Evolutionary conservation across 1,284 basidiomycete species (phyloP), one percentile per base, ranked within the genome.

Genomic region (Thelephora terrestris): DNA sequence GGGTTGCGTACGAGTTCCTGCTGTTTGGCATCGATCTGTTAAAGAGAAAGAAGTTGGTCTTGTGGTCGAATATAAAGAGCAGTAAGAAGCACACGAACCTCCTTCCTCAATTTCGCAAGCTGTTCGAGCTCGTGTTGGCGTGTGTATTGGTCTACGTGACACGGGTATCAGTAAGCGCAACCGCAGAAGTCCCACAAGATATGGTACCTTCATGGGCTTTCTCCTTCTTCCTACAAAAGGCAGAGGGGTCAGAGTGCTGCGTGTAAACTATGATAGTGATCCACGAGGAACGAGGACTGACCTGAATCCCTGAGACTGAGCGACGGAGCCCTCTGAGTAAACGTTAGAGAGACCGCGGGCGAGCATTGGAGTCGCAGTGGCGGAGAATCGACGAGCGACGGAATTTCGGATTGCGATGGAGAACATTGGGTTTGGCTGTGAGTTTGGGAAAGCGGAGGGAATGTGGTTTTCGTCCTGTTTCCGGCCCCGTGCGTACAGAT

Each of bases 181-280:
- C 29, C 29, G 9, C 12, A 32, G 29, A 32, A 14, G 3, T 32
- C 14, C 12, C 6, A 25, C 9, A 25, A 18, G 24, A 36, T 3
- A 46, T 53, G 59, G 47, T 54, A 80, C 83, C 76, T 69, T 86
- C 84, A 51, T 84, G 75, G 16, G 82, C 85, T 62, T 73, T 79
- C 62, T 86, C 85, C 64, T 78, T 85, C 65, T 79, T 78, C 57
- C 84, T 87, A 60, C 44, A 58, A 36, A 50, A 16, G 42, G 36
- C n/a, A n/a, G 29, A 23, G 39, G 24, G n/a, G 40, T 20, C 40
- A 46, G 29, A 12, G 55, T 53, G 47, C 39, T 42, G 20, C 25
- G 3, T 9, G n/a, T 21, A 21, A 3, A 52, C 51, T 32, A 29
- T 17, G 43, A 51, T 40, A 45, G 35, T 36, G 27, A 42, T 40